Percentiles rank a stretch among this genome's conserved stretches.
Conservation (phyloP, 73 alveolate genomes). For the Paramecium caudatum region DNA sequence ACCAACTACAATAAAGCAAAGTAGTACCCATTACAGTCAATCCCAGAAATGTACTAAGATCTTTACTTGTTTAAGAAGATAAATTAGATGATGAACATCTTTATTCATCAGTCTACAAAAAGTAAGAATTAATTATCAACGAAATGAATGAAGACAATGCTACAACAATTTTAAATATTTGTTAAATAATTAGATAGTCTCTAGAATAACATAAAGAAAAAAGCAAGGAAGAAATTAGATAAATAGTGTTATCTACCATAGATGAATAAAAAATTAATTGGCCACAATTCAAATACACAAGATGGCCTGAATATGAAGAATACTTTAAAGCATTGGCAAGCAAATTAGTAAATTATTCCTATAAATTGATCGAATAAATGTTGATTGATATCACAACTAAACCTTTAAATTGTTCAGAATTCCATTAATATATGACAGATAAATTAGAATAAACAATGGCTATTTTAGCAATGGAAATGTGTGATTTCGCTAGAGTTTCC, state of each 20-base stretch:
- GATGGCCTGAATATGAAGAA: conserved; percentile 57
- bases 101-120: not conserved
- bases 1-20: not conserved
- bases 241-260: not conserved
- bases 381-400: not conserved
- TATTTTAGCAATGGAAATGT: conserved; percentile 29
- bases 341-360: not conserved
- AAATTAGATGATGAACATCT: conserved; percentile 17
- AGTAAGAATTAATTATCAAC: conserved; percentile 35
- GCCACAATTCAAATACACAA: conserved; percentile 3
- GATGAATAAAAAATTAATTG: not conserved
- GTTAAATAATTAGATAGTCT: not conserved
- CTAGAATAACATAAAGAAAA: not conserved
- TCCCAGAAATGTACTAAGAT: conserved; percentile 14
- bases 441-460: conserved; percentile 18
- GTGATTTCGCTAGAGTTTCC: not conserved
- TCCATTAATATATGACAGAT: conserved; percentile 60
- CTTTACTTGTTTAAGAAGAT: not conserved
- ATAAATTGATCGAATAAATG: not conserved
- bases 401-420: not conserved
- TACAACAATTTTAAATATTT: not conserved
- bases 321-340: not conserved
- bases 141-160: conserved; percentile 29
- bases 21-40: conserved; percentile 7
- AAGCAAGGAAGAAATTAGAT: not conserved